Evolutionary conservation across 2,329 filamentous ascomycete species (phyloP), one percentile per base, ranked within the genome.

Genomic region (Calonectria honghensis): DNA sequence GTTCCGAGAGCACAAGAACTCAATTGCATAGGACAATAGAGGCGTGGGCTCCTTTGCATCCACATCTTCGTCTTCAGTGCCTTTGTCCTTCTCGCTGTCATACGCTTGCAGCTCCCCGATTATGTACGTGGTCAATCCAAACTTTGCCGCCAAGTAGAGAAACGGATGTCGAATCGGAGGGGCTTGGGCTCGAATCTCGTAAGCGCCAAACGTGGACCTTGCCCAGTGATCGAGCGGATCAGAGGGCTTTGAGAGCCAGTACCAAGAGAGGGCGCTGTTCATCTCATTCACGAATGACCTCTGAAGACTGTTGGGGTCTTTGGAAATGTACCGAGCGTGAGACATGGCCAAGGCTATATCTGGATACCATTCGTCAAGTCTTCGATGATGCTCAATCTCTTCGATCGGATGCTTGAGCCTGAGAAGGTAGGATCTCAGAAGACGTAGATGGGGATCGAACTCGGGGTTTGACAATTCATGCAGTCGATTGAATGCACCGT

Each of bases 291-390:
- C 29, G 1, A 75, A 69, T 9, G 3, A 13, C 5, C 68, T 16
- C 7, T 75, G 73, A 3, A 77, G 68, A 29, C 52, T n/a, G 2
- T 73, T 39, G 1, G 76, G 65, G 27, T 83, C 81, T 1, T 76
- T 72, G 2, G 20, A 27, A 24, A 83, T 73, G 64, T 82, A 75
- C 24, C 84, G 77, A 6, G 84, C 83, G 59, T 86, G 85, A 0
- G 84, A 82, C 76, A 86, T 80, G n/a, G 84, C 83, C 2, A 86
- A 79, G 0, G 81, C 82, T 66, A 86, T 84, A 7, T 84, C 84
- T 0, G 84, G 84, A 57, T 84, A 86, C 85, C 84, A 86, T 51
- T 86, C 84, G 24, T 86, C 85, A 18, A 86, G 74, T 2, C 84
- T 77, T 6, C 85, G 83, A 27, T 86, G 85, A 50, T 82, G 83